Evolutionary conservation across 495 filamentous ascomycete species (phyloP), one percentile per base, ranked within the genome.

Genomic region (Chaetomium cochliodes): DNA sequence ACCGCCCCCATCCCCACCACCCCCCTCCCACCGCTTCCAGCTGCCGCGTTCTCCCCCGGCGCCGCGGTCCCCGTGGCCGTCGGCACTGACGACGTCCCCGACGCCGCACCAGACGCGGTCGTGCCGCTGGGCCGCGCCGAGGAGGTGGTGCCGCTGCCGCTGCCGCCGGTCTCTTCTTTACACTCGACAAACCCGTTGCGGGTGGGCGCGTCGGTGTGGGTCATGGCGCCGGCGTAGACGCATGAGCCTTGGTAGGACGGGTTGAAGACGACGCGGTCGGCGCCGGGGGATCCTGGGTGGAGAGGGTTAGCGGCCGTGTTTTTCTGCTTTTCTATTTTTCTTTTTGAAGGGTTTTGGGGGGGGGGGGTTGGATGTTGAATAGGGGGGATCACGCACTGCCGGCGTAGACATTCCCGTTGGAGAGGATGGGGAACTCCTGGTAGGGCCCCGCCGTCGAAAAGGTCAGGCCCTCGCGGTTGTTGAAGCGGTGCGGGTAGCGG

Each of bases 401-500:
- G 30, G 22, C 33, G 57, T 60, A 59, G 30, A 68, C 28, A 0
- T 2, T 9, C 8, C 64, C 60, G 37, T 41, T 64, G 5, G 5
- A 15, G 3, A 74, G 52, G 52, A 74, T 71, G 58, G 72, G 72
- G 30, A 74, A 74, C 33, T 74, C 72, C 50, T 71, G 64, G 39
- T 66, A 71, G 3, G 69, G 69, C 3, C 69, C 66, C 2, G 60
- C 47, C 1, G 58, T 49, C 13, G 66, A 60, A 54, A 71, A 70
- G 11, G 68, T 50, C 7, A 70, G 56, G 15, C 44, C 53, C 46
- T 70, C 65, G 42, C 55, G 63, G 70, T 74, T 74, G 62, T 70
- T 70, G 69, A 69, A 74, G n/a, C 46, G 42, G 39, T 74, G 72
- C 2, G 72, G 72, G 59, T 74, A 74, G 26, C 66, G 69, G 56